Percentiles rank a stretch among this genome's conserved stretches.
phyloP scores from a whole-genome alignment of 768 basidiomycete species.

The Pholiota molesta region DNA sequence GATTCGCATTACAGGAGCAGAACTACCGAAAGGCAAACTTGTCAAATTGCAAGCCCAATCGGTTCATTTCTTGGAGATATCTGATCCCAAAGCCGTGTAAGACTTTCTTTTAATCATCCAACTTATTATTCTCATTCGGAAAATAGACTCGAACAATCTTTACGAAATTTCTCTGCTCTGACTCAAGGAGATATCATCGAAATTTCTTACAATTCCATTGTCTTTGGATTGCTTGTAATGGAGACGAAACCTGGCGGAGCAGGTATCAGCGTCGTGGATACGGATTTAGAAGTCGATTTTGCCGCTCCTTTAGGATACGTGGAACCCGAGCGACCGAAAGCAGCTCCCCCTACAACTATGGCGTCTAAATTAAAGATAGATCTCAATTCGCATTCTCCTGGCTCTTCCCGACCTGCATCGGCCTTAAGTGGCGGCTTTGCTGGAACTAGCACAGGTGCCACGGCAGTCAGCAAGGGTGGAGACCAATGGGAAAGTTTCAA shows the following conservation, averaged over 20 bases:
- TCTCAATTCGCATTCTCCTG: constrained; percentile 81
- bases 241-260: constrained; percentile 85
- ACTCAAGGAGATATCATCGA: constrained; percentile 98
- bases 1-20: constrained; percentile 87
- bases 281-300: constrained; percentile 98
- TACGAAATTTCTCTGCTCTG: constrained; percentile 90
- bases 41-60: constrained; percentile 97
- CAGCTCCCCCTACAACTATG: constrained; percentile 87
- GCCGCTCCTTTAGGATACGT: constrained; percentile 92
- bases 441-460: constrained; percentile 47
- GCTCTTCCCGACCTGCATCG: constrained; percentile 81
- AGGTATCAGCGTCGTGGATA: constrained; percentile 90
- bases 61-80: constrained; percentile 94
- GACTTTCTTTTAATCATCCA: constrained; percentile 32
- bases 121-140: constrained; percentile 2
- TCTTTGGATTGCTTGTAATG: constrained; percentile 96
- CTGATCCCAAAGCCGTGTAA: constrained; percentile 97
- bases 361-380: constrained; percentile 97
- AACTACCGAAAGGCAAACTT: constrained; percentile 89
- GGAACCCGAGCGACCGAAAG: constrained; percentile 87
- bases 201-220: constrained; percentile 94
- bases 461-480: constrained; percentile 70
- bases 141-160: constrained; percentile 86
- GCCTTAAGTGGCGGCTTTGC: constrained; percentile 71
- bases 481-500: constrained; percentile 96